A percentile compares a stretch with the other conserved stretches of the same genome.
Conservation (phyloP, 768 basidiomycete species). For the Podaxis sp. region DNA sequence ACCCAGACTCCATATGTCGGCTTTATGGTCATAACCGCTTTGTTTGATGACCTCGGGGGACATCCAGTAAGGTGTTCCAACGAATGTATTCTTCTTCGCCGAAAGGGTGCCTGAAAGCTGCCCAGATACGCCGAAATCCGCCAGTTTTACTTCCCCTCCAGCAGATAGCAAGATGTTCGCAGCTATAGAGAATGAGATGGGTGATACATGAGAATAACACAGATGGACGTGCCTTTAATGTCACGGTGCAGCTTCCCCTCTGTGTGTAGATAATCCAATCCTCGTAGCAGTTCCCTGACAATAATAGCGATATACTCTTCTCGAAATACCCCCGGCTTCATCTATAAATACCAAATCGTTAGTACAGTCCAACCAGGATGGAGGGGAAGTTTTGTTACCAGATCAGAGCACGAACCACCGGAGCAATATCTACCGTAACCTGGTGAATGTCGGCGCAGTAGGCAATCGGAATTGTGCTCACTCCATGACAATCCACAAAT, state of each 20-base stretch:
- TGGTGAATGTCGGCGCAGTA: constrained; percentile 10
- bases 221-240: constrained; percentile 76
- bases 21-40: constrained; percentile 98
- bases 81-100: constrained; percentile 97
- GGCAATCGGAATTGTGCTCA: constrained; percentile 33
- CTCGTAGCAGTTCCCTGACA: constrained; percentile 85
- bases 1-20: constrained; percentile 98
- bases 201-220: not conserved
- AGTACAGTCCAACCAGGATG: constrained; percentile 11
- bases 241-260: constrained; percentile 99
- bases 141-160: constrained; percentile 93
- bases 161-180: constrained; percentile 93
- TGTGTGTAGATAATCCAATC: constrained; percentile 92
- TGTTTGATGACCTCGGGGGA: constrained; percentile 99
- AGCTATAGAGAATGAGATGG: constrained; percentile 44
- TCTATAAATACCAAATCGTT: constrained; percentile 45
- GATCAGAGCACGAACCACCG: constrained; percentile 95
- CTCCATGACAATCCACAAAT: constrained; percentile 99
- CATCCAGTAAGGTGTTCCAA: constrained; percentile 99
- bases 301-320: constrained; percentile 99
- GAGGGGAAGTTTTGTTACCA: constrained; percentile 49
- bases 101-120: constrained; percentile 92
- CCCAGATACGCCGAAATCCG: constrained; percentile 98
- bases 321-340: constrained; percentile 97
- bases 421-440: constrained; percentile 76